These are phyloP conservation scores for Eucalyptus grandis DNA, from an alignment of 345 rosid species.

Conservation along the genomic window DNA sequence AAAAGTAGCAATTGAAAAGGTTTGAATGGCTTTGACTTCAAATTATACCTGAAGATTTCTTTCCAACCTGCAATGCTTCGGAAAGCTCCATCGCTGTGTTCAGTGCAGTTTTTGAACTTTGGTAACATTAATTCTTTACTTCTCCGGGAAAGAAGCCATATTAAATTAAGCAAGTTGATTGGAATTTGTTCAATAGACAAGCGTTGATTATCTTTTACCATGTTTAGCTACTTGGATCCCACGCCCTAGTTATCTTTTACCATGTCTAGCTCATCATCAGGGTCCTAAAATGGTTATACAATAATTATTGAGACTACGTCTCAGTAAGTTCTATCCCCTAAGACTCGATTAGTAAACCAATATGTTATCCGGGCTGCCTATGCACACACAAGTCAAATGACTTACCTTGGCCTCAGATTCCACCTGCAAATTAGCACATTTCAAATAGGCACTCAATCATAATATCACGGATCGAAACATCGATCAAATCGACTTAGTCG, in stretches of 20 bases:
- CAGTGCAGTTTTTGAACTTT: background rate
- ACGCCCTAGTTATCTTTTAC: no score
- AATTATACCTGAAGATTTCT: background rate
- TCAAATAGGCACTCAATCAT: no score
- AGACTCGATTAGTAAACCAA: no score
- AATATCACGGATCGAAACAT: no score
- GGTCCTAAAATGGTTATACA: no score
- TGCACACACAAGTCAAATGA: no score
- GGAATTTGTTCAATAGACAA: background rate
- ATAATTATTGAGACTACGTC: no score
- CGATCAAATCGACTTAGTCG: no score
- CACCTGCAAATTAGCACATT: no score
- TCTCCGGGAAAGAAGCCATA: background rate
- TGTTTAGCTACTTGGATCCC: background rate
- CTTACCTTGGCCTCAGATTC: no score
- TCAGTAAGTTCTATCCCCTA: no score
- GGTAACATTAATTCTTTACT: background rate
- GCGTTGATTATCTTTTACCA: background rate
- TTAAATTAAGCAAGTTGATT: background rate
- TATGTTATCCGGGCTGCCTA: no score
- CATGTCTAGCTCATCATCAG: background rate
- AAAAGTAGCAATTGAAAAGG: background rate
- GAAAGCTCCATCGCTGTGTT: background rate
- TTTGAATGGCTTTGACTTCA: background rate
- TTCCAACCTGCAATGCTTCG: background rate